phyloP scores from a whole-genome alignment of 495 filamentous ascomycete genomes.

The Podospora appendiculata region DNA sequence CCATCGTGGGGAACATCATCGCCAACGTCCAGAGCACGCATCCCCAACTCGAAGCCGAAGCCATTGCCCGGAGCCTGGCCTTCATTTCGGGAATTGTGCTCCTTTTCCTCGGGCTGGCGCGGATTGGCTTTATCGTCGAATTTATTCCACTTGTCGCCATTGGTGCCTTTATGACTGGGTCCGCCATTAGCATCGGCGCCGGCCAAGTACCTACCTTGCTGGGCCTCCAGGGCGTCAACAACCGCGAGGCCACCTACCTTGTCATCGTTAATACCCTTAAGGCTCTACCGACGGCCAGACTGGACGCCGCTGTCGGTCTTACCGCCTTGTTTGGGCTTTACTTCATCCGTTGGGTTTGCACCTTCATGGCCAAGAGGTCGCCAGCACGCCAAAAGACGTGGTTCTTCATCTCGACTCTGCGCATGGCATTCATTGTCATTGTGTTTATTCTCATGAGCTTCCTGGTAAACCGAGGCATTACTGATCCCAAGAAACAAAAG shows the following conservation, averaged over 20 bases:
- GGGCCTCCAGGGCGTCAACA: conserved; percentile 41
- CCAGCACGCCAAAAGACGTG: conserved; percentile 28
- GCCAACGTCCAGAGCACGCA: conserved; percentile 40
- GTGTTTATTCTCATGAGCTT: conserved; percentile 36
- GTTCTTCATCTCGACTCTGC: conserved; percentile 39
- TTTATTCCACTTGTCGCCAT: conserved; percentile 46
- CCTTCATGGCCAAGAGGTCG: conserved; percentile 32
- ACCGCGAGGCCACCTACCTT: conserved; percentile 38
- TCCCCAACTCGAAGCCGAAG: conserved; percentile 24
- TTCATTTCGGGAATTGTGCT: conserved; percentile 40
- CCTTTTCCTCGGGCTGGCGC: conserved; percentile 38
- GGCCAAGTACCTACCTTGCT: conserved; percentile 43
- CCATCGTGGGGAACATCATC: conserved; percentile 73
- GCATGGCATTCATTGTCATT: conserved; percentile 37
- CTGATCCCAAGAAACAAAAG: conserved; percentile 19
- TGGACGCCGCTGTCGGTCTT: conserved; percentile 47
- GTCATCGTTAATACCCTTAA: conserved; percentile 49
- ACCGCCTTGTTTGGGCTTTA: conserved; percentile 43
- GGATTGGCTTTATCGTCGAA: conserved; percentile 45
- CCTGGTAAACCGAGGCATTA: conserved; percentile 24
- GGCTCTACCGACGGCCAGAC: conserved; percentile 31
- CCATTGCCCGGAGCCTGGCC: conserved; percentile 37
- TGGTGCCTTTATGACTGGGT: conserved; percentile 47
- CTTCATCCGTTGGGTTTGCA: conserved; percentile 37
- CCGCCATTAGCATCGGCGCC: conserved; percentile 43